Conservation (phyloP, 139 green algal genomes). For the Chlamydomonas sp. region DNA sequence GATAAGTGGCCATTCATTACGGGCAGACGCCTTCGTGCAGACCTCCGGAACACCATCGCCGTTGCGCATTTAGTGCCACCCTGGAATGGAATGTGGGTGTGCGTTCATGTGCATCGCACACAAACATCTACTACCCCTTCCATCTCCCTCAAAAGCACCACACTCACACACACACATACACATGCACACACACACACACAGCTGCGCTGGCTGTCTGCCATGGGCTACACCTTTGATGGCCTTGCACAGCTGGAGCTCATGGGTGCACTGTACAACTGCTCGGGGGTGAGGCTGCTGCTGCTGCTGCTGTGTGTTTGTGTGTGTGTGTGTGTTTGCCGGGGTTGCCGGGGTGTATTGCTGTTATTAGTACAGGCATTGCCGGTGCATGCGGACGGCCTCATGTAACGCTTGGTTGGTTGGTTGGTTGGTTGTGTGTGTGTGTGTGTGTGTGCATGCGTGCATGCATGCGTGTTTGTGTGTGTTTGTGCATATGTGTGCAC, state of each 20-base stretch:
- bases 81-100: background rate
- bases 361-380: too few species aligned
- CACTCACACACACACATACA: background rate
- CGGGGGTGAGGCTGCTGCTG: conserved; percentile 17
- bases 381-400: too few species aligned
- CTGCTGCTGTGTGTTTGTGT: too few species aligned
- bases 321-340: too few species aligned
- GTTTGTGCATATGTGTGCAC: too few species aligned
- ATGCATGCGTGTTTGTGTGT: too few species aligned
- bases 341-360: too few species aligned
- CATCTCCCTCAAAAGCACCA: background rate
- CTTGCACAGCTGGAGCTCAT: conserved; percentile 30
- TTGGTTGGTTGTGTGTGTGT: too few species aligned
- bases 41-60: too few species aligned
- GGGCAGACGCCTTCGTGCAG: background rate
- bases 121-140: background rate
- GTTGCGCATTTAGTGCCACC: background rate
- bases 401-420: too few species aligned
- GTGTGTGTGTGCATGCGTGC: too few species aligned
- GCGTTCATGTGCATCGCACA: background rate
- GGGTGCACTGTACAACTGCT: conserved; percentile 23
- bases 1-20: background rate
- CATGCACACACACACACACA: conserved; percentile 11
- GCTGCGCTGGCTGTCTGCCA: conserved; percentile 29
- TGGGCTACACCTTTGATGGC: conserved; percentile 39